Evolutionary conservation across 805 yeast species (phyloP).

Genomic region (Schwanniomyces sp.): DNA sequence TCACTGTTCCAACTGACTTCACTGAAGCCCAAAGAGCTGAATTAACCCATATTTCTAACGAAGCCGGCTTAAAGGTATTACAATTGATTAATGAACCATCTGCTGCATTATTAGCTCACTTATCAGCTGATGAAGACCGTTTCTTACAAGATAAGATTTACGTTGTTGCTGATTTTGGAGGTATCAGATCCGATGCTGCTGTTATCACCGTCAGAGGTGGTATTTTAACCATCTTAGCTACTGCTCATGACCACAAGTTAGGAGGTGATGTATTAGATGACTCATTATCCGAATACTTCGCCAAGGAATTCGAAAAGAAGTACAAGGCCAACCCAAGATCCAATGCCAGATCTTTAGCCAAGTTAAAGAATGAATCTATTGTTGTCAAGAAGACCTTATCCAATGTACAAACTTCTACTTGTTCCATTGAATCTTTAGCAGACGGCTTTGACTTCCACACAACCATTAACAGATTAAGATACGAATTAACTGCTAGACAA

Average conservation of each 20-base stretch:
- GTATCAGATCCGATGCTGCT: slow-evolving; percentile 91
- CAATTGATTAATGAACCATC: slow-evolving; percentile 92
- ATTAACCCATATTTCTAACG: slow-evolving; percentile 58
- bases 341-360: slow-evolving; percentile 83
- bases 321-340: slow-evolving; percentile 75
- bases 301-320: slow-evolving; percentile 93
- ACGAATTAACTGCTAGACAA: slow-evolving; percentile 80
- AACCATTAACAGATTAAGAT: slow-evolving; percentile 90
- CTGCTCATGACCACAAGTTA: slow-evolving; percentile 75
- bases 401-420: slow-evolving; percentile 82
- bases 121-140: slow-evolving; percentile 48
- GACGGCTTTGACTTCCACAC: slow-evolving; percentile 94
- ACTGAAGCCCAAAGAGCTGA: slow-evolving; percentile 68
- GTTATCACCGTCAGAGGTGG: slow-evolving; percentile 94
- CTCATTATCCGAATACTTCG: slow-evolving; percentile 77
- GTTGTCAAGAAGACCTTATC: slow-evolving; percentile 88
- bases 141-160: slow-evolving; percentile 66
- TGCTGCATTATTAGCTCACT: slow-evolving; percentile 85
- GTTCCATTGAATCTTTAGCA: slow-evolving; percentile 91
- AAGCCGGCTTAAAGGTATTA: slow-evolving; percentile 75
- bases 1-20: slow-evolving; percentile 90
- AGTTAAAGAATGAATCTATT: slow-evolving; percentile 79
- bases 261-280: slow-evolving; percentile 90
- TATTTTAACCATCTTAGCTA: slow-evolving; percentile 81
- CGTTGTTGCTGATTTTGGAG: slow-evolving; percentile 96